Evolutionary conservation across 176 grass and related monocot genomes (phyloP).

Genomic region (Sorghum bicolor): DNA sequence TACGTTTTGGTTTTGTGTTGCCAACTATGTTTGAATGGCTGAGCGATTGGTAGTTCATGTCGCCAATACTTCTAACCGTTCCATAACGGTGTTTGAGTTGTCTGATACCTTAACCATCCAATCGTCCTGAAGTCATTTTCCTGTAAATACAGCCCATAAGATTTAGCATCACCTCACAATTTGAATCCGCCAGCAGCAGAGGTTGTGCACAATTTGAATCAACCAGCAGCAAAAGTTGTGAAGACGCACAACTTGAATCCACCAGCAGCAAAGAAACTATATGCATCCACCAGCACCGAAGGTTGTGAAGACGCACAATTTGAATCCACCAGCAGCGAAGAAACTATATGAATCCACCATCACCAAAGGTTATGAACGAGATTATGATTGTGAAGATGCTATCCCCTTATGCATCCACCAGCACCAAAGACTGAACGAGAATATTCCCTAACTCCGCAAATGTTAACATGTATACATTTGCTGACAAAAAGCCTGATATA

Average conservation of each 20-base stretch:
- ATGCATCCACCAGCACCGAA: too few relatives aligned
- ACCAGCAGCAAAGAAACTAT: neutral
- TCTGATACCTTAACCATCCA: neutral
- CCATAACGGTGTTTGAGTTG: neutral
- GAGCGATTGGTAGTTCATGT: neutral
- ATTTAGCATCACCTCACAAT: neutral
- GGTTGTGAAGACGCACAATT: neutral
- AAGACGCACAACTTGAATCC: neutral
- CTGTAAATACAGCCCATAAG: neutral
- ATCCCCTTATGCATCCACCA: neutral
- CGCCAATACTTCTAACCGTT: neutral
- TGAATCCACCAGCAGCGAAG: neutral
- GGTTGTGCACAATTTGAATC: neutral
- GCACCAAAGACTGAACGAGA: slow-evolving; percentile 36
- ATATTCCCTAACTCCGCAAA: slow-evolving; percentile 62
- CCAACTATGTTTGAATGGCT: neutral
- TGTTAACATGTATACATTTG: slow-evolving; percentile 64
- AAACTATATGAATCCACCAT: neutral
- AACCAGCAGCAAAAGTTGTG: too few relatives aligned
- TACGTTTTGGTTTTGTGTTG: slow-evolving; percentile 2
- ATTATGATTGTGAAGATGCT: neutral
- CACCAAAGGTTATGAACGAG: neutral
- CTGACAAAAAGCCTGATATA: slow-evolving; percentile 61
- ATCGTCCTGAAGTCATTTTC: neutral
- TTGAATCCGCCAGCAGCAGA: too few relatives aligned